These are phyloP conservation scores for Paramyrothecium roridum DNA, from an alignment of 2,329 filamentous ascomycete genomes.

Conservation along the genomic window DNA sequence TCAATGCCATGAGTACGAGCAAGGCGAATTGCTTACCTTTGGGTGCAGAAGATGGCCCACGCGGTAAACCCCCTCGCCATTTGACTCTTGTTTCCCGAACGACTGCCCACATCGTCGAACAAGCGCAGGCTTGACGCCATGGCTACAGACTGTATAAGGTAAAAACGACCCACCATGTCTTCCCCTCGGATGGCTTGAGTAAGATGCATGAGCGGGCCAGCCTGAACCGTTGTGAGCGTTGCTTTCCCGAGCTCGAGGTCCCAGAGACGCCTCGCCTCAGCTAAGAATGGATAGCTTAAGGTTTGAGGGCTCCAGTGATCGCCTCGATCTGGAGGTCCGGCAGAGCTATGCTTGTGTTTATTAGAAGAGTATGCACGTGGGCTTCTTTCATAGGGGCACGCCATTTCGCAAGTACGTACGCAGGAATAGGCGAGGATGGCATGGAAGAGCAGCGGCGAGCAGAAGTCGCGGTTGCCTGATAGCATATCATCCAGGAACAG, in stretches of 20 bases:
- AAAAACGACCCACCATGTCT: constrained; percentile 30
- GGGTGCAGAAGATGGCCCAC: not conserved
- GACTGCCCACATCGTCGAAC: constrained; percentile 10
- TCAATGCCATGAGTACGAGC: not conserved
- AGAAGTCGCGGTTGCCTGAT: constrained; percentile 20
- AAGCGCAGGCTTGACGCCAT: constrained; percentile 25
- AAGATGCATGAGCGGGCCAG: constrained; percentile 23
- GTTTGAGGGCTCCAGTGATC: constrained; percentile 31
- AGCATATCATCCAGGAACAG: constrained; percentile 32
- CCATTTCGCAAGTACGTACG: constrained; percentile 18
- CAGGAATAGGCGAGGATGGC: constrained; percentile 26
- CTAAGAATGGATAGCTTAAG: constrained; percentile 29
- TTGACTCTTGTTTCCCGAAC: constrained; percentile 6
- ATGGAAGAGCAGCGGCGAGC: constrained; percentile 32
- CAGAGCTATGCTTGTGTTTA: constrained; percentile 21
- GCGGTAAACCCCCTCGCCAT: not conserved
- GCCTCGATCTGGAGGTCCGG: constrained; percentile 19
- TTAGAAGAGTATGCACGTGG: too few species aligned
- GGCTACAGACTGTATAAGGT: constrained; percentile 20
- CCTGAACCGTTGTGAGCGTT: constrained; percentile 28
- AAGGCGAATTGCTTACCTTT: not conserved
- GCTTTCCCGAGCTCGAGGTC: constrained; percentile 21
- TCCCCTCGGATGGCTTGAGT: constrained; percentile 22
- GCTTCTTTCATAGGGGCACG: not conserved
- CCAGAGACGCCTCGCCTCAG: constrained; percentile 31